phyloP scores from a whole-genome alignment of 2,329 filamentous ascomycete species.

The Phyllosticta citriasiana region DNA sequence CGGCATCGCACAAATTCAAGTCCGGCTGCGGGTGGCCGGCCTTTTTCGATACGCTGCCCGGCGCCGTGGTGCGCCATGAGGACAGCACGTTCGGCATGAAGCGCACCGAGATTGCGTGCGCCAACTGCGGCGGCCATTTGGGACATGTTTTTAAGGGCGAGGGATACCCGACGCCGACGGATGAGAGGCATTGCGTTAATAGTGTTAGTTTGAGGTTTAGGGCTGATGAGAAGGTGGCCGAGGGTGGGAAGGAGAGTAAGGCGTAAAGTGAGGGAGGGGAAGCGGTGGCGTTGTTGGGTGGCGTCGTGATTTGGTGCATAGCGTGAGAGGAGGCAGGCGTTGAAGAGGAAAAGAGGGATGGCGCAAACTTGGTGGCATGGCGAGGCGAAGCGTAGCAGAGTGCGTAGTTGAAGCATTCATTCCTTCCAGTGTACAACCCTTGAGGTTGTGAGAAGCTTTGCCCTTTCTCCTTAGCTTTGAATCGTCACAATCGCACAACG shows the following conservation, averaged over 20 bases:
- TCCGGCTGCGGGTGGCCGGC: slow-evolving; percentile 96
- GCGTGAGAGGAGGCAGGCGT: neutral
- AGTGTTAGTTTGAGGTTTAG: slow-evolving; percentile 79
- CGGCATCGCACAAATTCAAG: slow-evolving; percentile 87
- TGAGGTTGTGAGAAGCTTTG: no score
- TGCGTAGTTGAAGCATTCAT: no score
- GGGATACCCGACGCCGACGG: slow-evolving; percentile 71
- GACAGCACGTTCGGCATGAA: slow-evolving; percentile 72
- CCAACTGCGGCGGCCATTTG: slow-evolving; percentile 85
- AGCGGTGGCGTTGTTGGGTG: neutral
- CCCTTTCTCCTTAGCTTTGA: no score
- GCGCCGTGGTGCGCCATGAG: slow-evolving; percentile 72
- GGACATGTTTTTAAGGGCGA: slow-evolving; percentile 91
- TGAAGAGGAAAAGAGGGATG: neutral
- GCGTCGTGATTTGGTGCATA: no score
- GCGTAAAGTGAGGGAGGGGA: neutral
- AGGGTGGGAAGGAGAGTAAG: slow-evolving; percentile 5
- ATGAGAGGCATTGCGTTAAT: slow-evolving; percentile 97
- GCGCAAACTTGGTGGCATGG: no score
- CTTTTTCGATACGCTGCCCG: slow-evolving; percentile 91
- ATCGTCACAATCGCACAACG: no score
- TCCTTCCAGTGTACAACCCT: no score
- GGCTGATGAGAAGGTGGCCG: slow-evolving; percentile 4
- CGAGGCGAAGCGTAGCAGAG: no score
- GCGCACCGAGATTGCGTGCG: slow-evolving; percentile 87